phyloP scores from a whole-genome alignment of 129 eudicot species.

The Flaveria brownii region DNA sequence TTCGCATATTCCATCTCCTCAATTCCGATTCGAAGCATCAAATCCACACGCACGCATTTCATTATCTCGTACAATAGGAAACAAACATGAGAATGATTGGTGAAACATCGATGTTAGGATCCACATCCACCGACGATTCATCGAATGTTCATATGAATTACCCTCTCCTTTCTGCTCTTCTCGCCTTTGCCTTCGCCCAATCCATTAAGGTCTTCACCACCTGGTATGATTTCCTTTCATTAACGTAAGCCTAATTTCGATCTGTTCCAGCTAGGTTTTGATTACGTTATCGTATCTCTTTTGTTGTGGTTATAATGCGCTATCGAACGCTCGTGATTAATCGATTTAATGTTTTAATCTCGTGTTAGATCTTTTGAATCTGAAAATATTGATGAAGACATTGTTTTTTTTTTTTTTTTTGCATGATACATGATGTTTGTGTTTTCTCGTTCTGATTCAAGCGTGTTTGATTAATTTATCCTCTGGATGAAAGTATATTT shows the following conservation, averaged over 20 bases:
- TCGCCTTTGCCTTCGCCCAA: constrained; percentile 82
- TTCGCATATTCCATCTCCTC: constrained; percentile 26
- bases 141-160: constrained; percentile 53
- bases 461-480: no score
- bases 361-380: constrained; percentile 4
- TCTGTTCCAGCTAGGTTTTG: constrained; percentile 21
- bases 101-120: constrained; percentile 39
- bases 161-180: constrained; percentile 76
- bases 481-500: neutral
- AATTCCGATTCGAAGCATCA: constrained; percentile 2
- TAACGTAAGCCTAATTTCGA: neutral
- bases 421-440: neutral
- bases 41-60: neutral
- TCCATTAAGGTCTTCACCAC: constrained; percentile 70
- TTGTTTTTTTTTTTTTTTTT: neutral
- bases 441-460: neutral
- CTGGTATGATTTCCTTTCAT: constrained; percentile 50
- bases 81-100: constrained; percentile 37
- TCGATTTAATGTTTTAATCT: neutral
- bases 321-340: neutral
- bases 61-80: neutral
- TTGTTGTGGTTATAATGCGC: neutral
- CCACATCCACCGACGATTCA: constrained; percentile 34
- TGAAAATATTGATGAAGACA: neutral
- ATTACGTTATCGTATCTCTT: neutral